Conservation (phyloP, 2,329 filamentous ascomycete species). For the Scytalidium lignicola region DNA sequence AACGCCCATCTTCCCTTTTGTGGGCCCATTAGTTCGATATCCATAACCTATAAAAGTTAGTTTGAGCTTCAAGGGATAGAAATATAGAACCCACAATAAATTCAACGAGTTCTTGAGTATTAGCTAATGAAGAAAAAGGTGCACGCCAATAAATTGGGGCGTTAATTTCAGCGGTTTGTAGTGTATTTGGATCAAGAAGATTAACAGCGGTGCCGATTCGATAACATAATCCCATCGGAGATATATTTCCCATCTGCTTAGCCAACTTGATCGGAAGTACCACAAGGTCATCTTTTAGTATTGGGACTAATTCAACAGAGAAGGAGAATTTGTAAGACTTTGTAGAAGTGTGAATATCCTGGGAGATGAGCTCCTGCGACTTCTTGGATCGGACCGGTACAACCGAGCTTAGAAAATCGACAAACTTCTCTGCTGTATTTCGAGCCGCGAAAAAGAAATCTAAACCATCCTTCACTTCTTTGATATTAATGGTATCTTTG, state of each 20-base stretch:
- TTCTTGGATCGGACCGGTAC: constrained; percentile 75
- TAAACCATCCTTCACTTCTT: constrained; percentile 90
- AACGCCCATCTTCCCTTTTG: constrained; percentile 78
- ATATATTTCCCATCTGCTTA: constrained; percentile 81
- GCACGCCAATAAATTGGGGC: constrained; percentile 83
- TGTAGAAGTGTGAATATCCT: constrained; percentile 84
- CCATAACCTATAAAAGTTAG: constrained; percentile 55
- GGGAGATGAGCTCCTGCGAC: constrained; percentile 87
- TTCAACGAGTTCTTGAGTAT: constrained; percentile 79
- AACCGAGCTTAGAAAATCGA: constrained; percentile 83
- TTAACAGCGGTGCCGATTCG: constrained; percentile 86
- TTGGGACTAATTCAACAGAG: constrained; percentile 82
- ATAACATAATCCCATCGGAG: constrained; percentile 79
- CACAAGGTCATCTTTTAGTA: constrained; percentile 97
- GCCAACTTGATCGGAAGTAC: constrained; percentile 86
- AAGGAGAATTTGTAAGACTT: constrained; percentile 95
- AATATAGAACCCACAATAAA: constrained; percentile 56
- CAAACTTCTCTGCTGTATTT: constrained; percentile 88
- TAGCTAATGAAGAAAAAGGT: constrained; percentile 78
- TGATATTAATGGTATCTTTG: constrained; percentile 94
- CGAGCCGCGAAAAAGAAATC: constrained; percentile 91
- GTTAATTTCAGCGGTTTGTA: constrained; percentile 84
- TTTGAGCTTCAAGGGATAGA: neutral
- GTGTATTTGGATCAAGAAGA: constrained; percentile 81
- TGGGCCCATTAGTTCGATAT: constrained; percentile 75